Evolutionary conservation across 2,329 filamentous ascomycete species (phyloP), one percentile per base, ranked within the genome.

Genomic region (Sporothrix brunneoviolacea): DNA sequence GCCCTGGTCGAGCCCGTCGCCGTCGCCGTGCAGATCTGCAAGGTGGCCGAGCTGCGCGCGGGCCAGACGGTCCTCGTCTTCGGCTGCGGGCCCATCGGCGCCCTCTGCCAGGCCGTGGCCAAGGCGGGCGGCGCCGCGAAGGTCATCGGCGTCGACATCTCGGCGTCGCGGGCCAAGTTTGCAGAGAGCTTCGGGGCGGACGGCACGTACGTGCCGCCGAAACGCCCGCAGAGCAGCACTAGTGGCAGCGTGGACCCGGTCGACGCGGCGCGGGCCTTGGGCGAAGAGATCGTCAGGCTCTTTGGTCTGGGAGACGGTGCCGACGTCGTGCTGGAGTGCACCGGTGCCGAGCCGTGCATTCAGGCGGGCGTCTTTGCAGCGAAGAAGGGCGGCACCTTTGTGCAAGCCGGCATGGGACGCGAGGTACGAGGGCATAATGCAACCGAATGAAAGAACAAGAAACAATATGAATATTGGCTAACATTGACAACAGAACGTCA

Each of bases 321-420:
- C 0, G 76, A 81, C 44, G 78, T 79, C 1, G 83, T 85, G 4
- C 89, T 86, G 60, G 86, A 91, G 67, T 89, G 85, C 62, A 91
- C 87, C 0, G 87, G 87, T 7, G 86, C 88, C n/a, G 85, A 88
- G 62, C 78, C 80, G 0, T 90, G 86, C 59, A 73, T 89, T 58
- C 86, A 91, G 64, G 80, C 82, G 5, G 77, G 83, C 4, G 88
- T 91, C 50, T 90, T 50, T 45, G 28, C 51, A 18, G 70, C 27
- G 15, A 33, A 41, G 18, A 46, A 68, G 51, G 74, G 75, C 0
- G 75, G 72, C 0, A 75, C 66, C 0, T 76, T 66, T 60, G 70
- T 78, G 1, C 74, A 79, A 54, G 74, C 69, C 1, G 76, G 75
- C 1, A 74, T 77, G 70, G 74, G 73, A 1, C 13, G 30, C 6